These are phyloP conservation scores for Rosa hybrid DNA, from an alignment of 331 rosid genomes.

Conservation along the genomic window DNA sequence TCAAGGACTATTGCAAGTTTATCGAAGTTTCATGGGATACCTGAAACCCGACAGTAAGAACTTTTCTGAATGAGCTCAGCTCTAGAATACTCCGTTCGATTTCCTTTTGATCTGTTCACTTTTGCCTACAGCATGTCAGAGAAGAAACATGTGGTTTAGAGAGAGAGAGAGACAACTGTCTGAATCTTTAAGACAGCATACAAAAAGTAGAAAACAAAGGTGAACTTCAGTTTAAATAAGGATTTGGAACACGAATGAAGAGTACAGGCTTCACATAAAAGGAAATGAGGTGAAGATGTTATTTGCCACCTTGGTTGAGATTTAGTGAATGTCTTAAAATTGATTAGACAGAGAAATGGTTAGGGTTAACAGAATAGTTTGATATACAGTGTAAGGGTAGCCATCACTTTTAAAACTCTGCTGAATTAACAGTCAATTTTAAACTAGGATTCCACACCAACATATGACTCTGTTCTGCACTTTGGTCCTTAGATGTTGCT, in stretches of 20 bases:
- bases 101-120: constrained; percentile 82
- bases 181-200: not conserved
- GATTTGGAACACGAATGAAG: not conserved
- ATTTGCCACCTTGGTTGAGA: constrained; percentile 9
- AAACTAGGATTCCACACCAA: not conserved
- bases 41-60: constrained; percentile 82
- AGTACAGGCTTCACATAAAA: not conserved
- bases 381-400: not conserved
- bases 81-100: constrained; percentile 64
- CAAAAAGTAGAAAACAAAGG: not conserved
- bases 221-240: not conserved
- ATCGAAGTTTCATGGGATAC: constrained; percentile 34
- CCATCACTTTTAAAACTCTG: not conserved
- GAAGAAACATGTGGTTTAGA: constrained; percentile 4
- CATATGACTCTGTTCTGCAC: not conserved
- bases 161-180: no score
- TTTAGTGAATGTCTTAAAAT: not conserved
- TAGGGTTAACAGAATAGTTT: not conserved
- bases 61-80: constrained; percentile 79
- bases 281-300: not conserved
- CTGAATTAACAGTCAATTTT: not conserved
- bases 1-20: not conserved
- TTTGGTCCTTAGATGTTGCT: not conserved
- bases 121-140: constrained; percentile 50
- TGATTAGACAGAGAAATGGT: not conserved